Evolutionary conservation across 805 yeast species (phyloP).

Genomic region (Yarrowia sp.): DNA sequence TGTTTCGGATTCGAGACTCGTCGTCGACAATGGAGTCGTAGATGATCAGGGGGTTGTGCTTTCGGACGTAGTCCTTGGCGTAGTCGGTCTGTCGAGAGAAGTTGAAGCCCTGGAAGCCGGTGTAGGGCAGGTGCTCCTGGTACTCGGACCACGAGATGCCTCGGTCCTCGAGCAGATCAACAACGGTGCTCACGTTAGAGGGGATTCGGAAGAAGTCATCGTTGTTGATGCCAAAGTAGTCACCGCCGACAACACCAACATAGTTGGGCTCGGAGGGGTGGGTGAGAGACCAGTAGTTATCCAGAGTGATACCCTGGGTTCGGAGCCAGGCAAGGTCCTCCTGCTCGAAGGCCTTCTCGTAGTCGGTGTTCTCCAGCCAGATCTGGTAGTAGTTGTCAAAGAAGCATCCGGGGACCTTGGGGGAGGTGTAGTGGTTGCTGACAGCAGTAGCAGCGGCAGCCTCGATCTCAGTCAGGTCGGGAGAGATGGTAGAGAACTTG

Average conservation of each 20-base stretch:
- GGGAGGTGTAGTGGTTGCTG: slow-evolving; percentile 5
- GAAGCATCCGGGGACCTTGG: slow-evolving; percentile 42
- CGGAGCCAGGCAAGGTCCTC: slow-evolving; percentile 46
- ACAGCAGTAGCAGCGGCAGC: slow-evolving; percentile 9
- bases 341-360: slow-evolving; percentile 49
- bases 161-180: slow-evolving; percentile 48
- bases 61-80: slow-evolving; percentile 51
- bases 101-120: slow-evolving; percentile 52
- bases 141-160: slow-evolving; percentile 54
- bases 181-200: slow-evolving; percentile 47
- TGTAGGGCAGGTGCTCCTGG: slow-evolving; percentile 53
- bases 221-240: slow-evolving; percentile 49
- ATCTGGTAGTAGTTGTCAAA: slow-evolving; percentile 46
- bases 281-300: slow-evolving; percentile 52
- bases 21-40: slow-evolving; percentile 44
- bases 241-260: slow-evolving; percentile 51
- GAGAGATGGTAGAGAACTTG: background rate
- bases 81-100: slow-evolving; percentile 45
- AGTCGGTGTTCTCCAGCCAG: slow-evolving; percentile 54
- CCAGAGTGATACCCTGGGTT: slow-evolving; percentile 46
- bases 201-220: slow-evolving; percentile 50
- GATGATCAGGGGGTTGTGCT: slow-evolving; percentile 50
- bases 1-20: slow-evolving; percentile 43
- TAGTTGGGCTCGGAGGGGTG: slow-evolving; percentile 58
- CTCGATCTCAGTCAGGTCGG: background rate